Base-by-base conservation (phyloP, 768 basidiomycete species). In the Porphyrellus cyaneotinctus region DNA sequence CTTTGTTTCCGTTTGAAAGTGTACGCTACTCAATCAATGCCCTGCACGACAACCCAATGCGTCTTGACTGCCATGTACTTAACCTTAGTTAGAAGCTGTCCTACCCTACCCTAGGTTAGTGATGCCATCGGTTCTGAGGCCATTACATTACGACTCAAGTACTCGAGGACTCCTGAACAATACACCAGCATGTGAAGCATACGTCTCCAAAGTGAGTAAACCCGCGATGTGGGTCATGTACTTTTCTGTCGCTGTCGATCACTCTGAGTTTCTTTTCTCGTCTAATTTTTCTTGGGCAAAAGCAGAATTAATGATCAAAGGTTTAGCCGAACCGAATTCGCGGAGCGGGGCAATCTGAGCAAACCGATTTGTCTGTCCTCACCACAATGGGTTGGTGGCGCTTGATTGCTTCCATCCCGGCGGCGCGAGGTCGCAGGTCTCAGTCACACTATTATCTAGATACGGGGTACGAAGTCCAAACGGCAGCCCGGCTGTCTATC, bases 21-120 rank as follows among this genome's bases (percentile, higher is more conserved):
- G 67, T 68, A 68, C 64, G 53, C 63, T 68, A 70, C 68, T 63
- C 51, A 47, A 70, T 58, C 58, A 49, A 62, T 59, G 51, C 52
- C 53, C 47, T 50, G 53, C 59, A 65, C 48, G 56, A 56, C 46
- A 43, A 51, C 37, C 32, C 42, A 37, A 48, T 41, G 35, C 43
- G 51, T 54, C 49, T 63, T 66, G 58, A 59, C 66, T 67, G 54
- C 57, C 55, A 61, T 58, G 56, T 65, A 28, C 26, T 28, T 42
- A 63, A 45, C 56, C 24, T 52, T 59, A 58, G 59, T 64, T 56
- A 59, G 56, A 49, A 58, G 55, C 51, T 44, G 44, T 48, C 49
- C n/a, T 52, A 36, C 46, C 51, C 50, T 36, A 56, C 56, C 26
- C 38, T 63, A 54, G 41, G 58, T 52, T 58, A 57, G 61, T 53